Base-by-base conservation (phyloP, 164 flowering plant genomes). In the Amborella trichopoda region DNA sequence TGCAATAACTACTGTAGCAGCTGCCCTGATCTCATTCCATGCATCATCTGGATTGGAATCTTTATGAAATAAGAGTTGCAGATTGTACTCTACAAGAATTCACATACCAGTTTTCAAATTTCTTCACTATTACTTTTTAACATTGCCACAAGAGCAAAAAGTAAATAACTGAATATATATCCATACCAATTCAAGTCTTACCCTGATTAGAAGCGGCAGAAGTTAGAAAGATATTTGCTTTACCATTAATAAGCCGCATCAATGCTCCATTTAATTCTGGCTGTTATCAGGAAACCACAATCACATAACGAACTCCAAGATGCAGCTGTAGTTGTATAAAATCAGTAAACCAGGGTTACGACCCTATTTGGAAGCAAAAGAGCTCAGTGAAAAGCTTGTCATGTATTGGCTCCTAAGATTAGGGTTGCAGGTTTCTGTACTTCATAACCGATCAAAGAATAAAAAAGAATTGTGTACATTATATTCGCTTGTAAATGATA, bases 181-280 rank as follows among this genome's bases (percentile, higher is more conserved):
- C 6, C 13, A 30, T 30, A 30, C 13, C 6, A 6, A 30, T 30
- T 6, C 34, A 30, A 30, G 13, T 6, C 26, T 50, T 41, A 40
- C 54, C 54, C 23, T 39, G 54, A 34, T 46, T 46, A 50, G 54
- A 50, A 39, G 45, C 26, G 10, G 28, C 14, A 6, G 54, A 44
- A 13, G 46, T 12, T 28, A 50, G 45, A 12, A 50, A 50, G 32
- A 50, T 20, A 18, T 21, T 39, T 25, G 45, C 54, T 40, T 50
- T 50, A 8, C 54, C 54, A 40, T 50, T 50, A 27, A 50, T 46
- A 40, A 50, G 16, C 14, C 36, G 46, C 54, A 50, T 40, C 14
- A 50, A 37, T 39, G 54, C 20, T 50, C 54, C 54, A 50, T 50
- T 50, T 20, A 50, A 23, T 22, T 50, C 45, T 27, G 54, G 40